Evolutionary conservation across 352 stramenopile genomes (phyloP), one percentile per base, ranked within the genome.

Genomic region (Phytopythium sindhum): DNA sequence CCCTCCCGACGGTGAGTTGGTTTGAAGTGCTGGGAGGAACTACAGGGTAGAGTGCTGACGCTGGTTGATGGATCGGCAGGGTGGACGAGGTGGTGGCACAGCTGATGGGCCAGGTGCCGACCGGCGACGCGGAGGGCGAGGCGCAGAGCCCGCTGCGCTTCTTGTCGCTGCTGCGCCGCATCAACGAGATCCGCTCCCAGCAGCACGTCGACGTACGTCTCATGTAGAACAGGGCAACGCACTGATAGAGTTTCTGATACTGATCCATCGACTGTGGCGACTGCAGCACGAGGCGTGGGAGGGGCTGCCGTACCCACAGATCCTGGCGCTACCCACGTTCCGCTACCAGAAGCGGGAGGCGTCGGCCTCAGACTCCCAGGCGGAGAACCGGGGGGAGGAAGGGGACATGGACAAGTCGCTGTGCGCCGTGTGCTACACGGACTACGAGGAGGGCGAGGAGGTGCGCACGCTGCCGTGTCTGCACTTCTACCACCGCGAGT

Each of bases 401-500:
- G 42, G 11, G 6, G 19, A 19, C 21, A 5, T 10, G 19, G 21
- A 86, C 72, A 93, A 91, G 68, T 84, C 81, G 10, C 68, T 87
- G 58, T 96, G 88, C 65, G 76, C 85, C n/a, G 81, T 96, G 50
- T 96, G 88, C 70, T 88, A 81, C 73, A 88, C 84, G 42, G 84
- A 94, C 55, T 95, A 92, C 66, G 67, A 84, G 52, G 56, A 65
- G 21, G 83, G 89, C 26, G 89, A 97, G 61, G 80, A 92, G 64
- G 73, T 96, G 63, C 84, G 86, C 28, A 73, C 80, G 29, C 69
- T 97, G 51, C 88, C 89, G 52, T 97, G 89, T 59, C 71, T 93
- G 50, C 89, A 97, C 66, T 91, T 89, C 61, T 97, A 96, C 68
- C 89, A 97, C 69, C 82, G 83, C 65, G 86, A 94, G 69, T 97